Base-by-base conservation (phyloP, 305 asterid genomes). In the Solanum hybrid region DNA sequence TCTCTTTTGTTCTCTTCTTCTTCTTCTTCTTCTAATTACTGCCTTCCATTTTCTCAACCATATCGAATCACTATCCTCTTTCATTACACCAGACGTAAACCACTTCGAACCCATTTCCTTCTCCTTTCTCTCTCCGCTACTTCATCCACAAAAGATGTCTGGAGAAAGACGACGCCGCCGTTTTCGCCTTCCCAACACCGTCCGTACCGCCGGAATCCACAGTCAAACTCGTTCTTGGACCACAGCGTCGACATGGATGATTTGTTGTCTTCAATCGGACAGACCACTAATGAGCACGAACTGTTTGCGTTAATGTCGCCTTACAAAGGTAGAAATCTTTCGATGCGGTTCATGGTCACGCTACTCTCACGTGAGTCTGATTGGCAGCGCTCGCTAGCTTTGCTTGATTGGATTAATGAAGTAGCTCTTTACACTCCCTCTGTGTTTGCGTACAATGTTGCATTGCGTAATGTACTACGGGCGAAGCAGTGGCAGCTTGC, bases 351-450 rank as follows among this genome's bases (percentile, higher is more conserved):
- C 96, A 93, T 97, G 97, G 99, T 94, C 86, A 90, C 95, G 22
- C 93, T 97, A 76, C 95, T 97, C 86, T 93, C 99, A 0, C 95
- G 96, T 82, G 99, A 96, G 93, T 67, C 95, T 18, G 97, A 96
- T 78, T 97, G 98, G 98, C 98, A 94, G 82, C 92, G 99, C 8
- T 96, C 98, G 5, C 93, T 97, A 14, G 98, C 98, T 1, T 89
- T 97, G 93, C 99, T 97, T 86, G 99, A 96, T 90, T 97, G 99
- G 99, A 94, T 97, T 61, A 94, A 95, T 42, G 98, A 96, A 89
- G 94, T 82, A 37, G 99, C 99, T 4, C 86, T 26, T 8, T 95
- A 97, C 90, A 91, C 92, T 2, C 98, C 99, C 1, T 97, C 99
- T 1, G 98, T 97, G 90, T 95, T 95, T 39, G 97, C 98, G 5